A percentile compares a stretch with the other conserved stretches of the same genome.
Evolutionary conservation across 805 yeast genomes (phyloP).

Genomic region (Kazachstania taianensis): DNA sequence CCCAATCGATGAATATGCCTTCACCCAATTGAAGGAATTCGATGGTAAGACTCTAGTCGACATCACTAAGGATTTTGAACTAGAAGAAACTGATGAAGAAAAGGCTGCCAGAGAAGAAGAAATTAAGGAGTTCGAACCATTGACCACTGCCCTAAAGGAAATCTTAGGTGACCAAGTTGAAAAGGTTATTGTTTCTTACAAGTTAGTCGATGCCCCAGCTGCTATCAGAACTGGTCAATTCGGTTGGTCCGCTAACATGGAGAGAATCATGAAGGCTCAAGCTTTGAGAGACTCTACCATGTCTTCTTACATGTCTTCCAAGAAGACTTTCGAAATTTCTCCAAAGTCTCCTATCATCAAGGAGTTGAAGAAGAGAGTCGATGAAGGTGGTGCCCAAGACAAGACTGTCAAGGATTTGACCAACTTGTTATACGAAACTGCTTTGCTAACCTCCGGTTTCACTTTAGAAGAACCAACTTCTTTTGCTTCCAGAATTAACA

Average conservation of each 20-base stretch:
- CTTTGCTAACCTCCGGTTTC: conserved; percentile 97
- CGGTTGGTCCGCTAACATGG: conserved; percentile 99
- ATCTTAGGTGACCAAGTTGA: conserved; percentile 97
- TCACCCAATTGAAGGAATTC: conserved; percentile 97
- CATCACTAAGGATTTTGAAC: conserved; percentile 97
- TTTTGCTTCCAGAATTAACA: conserved; percentile 95
- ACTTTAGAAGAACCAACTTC: conserved; percentile 96
- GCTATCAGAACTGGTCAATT: conserved; percentile 99
- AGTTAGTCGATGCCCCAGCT: conserved; percentile 97
- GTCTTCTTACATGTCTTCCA: conserved; percentile 99
- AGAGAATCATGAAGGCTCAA: conserved; percentile 99
- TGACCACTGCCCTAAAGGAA: conserved; percentile 93
- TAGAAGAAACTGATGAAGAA: conserved; percentile 98
- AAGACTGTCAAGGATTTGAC: conserved; percentile 97
- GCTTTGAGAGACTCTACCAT: conserved; percentile 97
- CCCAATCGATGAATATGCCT: conserved; percentile 99
- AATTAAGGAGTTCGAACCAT: conserved; percentile 81
- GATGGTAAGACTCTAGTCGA: conserved; percentile 99
- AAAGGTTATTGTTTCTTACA: conserved; percentile 97
- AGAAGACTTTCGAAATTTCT: conserved; percentile 97
- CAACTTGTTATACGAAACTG: conserved; percentile 92
- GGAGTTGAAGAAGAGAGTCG: conserved; percentile 95
- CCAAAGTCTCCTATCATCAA: conserved; percentile 91
- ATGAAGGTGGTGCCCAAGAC: conserved; percentile 94
- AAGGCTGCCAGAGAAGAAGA: conserved; percentile 90